Conservation (phyloP, 2,329 filamentous ascomycete genomes). For the Colletotrichum sp. region DNA sequence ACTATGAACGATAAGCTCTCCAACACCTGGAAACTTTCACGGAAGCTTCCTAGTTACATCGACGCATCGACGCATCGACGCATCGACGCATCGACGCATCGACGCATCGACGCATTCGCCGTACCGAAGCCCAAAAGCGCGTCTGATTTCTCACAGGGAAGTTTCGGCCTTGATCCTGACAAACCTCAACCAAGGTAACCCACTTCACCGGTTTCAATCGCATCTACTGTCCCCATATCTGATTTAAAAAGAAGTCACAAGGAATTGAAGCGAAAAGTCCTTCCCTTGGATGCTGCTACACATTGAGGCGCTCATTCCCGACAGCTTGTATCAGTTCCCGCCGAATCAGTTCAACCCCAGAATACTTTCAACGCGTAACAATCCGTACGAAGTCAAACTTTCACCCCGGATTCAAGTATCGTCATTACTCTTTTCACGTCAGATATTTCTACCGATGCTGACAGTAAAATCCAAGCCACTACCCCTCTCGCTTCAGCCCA, state of each 20-base stretch:
- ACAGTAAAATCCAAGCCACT: not conserved
- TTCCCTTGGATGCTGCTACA: not conserved
- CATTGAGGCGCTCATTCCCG: not conserved
- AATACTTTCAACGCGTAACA: not conserved
- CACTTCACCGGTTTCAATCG: not conserved
- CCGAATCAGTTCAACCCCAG: not conserved
- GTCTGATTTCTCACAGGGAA: too few relatives aligned
- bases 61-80: too few relatives aligned
- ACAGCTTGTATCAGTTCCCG: not conserved
- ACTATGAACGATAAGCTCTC: too few relatives aligned
- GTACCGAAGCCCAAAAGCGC: too few relatives aligned
- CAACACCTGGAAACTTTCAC: too few relatives aligned
- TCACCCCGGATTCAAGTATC: not conserved
- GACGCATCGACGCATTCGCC: too few relatives aligned
- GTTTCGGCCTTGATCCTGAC: too few relatives aligned
- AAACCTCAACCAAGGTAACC: not conserved
- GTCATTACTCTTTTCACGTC: not conserved
- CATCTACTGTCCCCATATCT: not conserved
- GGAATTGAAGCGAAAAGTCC: not conserved
- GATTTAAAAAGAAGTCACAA: not conserved
- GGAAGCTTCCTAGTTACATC: too few relatives aligned
- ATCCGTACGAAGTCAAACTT: not conserved
- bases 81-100: too few relatives aligned
- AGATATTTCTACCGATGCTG: not conserved
- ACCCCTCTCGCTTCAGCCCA: not conserved